Evolutionary conservation across 2,329 filamentous ascomycete genomes (phyloP).

Genomic region (Triangularia setosa): DNA sequence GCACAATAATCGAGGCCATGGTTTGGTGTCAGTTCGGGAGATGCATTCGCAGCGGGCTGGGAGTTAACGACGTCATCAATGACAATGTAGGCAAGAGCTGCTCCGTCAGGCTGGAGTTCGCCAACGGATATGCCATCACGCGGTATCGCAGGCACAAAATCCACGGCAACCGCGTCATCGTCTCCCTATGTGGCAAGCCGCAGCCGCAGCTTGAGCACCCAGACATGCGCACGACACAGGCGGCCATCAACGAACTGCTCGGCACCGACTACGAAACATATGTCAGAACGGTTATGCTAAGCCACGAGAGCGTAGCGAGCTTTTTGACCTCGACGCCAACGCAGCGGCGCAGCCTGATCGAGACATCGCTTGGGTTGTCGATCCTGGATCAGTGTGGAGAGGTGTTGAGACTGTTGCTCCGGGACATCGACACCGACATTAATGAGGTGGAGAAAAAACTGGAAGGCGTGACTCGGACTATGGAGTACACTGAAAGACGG

Average conservation of each 20-base stretch:
- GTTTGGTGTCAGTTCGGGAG: constrained; percentile 35
- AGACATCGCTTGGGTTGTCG: constrained; percentile 29
- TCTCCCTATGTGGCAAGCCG: constrained; percentile 27
- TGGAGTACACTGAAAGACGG: neutral
- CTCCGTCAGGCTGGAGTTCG: constrained; percentile 1
- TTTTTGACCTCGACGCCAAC: constrained; percentile 30
- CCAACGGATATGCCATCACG: constrained; percentile 1
- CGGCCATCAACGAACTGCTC: constrained; percentile 30
- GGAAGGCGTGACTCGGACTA: neutral
- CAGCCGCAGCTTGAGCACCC: constrained; percentile 27
- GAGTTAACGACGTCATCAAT: constrained; percentile 32
- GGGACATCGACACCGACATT: neutral
- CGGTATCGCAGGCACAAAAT: constrained; percentile 28
- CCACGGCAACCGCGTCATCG: constrained; percentile 28
- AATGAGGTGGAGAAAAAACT: neutral
- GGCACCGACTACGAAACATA: constrained; percentile 32
- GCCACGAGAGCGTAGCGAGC: constrained; percentile 30
- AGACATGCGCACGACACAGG: constrained; percentile 22
- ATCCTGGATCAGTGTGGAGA: constrained; percentile 23
- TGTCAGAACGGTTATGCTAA: constrained; percentile 31
- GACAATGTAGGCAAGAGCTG: constrained; percentile 25
- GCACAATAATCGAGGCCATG: constrained; percentile 33
- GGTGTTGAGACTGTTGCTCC: constrained; percentile 4
- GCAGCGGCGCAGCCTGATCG: constrained; percentile 31
- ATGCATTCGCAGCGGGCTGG: constrained; percentile 30